These are phyloP conservation scores for Kappamyces sp. DNA, from an alignment of 192 early-diverging fungal species.

Conservation along the genomic window DNA sequence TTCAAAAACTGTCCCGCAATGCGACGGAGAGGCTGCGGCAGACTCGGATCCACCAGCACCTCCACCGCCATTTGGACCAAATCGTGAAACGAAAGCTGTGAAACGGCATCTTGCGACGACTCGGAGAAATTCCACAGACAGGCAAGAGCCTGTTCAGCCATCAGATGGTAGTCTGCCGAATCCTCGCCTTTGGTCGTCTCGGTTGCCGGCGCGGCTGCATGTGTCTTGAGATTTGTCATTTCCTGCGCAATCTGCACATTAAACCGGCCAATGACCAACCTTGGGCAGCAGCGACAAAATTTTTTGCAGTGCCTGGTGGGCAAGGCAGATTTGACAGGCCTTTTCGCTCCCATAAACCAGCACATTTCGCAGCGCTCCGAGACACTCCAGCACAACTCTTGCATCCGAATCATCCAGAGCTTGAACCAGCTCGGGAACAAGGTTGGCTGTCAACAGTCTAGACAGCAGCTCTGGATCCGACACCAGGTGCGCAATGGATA, in stretches of 20 bases:
- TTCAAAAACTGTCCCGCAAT: constrained; percentile 67
- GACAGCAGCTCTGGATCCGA: neutral
- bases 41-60: constrained; percentile 1
- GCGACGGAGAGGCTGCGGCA: constrained; percentile 1
- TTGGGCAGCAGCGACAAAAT: constrained; percentile 25
- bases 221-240: neutral
- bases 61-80: constrained; percentile 63
- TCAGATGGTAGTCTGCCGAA: constrained; percentile 17
- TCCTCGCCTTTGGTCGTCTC: constrained; percentile 33
- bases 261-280: neutral
- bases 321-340: constrained; percentile 34
- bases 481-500: neutral
- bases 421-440: neutral
- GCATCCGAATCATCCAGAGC: neutral
- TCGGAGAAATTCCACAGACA: constrained; percentile 56
- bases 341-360: constrained; percentile 31
- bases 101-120: constrained; percentile 60
- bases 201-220: constrained; percentile 24
- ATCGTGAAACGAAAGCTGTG: constrained; percentile 62
- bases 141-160: constrained; percentile 30
- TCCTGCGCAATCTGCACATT: neutral
- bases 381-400: neutral
- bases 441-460: neutral
- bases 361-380: neutral
- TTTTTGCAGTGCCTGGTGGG: constrained; percentile 32